These are phyloP conservation scores for Omphalotus guepiniiformis DNA, from an alignment of 768 basidiomycete genomes.

Conservation along the genomic window DNA sequence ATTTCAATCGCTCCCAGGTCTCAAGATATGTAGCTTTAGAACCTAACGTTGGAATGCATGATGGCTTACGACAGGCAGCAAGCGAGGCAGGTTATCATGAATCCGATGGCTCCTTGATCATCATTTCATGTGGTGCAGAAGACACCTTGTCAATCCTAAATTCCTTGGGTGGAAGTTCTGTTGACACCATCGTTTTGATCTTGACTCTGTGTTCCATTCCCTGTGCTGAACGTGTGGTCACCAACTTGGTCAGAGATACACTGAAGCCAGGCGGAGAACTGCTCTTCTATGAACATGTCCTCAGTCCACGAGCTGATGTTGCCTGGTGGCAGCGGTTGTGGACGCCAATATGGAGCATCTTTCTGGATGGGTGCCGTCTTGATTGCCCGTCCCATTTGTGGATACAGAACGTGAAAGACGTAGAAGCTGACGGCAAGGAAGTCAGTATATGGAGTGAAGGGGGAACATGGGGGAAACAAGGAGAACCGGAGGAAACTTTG, in stretches of 20 bases:
- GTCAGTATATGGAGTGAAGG: conserved; percentile 46
- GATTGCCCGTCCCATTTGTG: conserved; percentile 54
- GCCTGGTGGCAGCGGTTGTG: conserved; percentile 70
- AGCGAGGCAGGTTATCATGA: conserved; percentile 49
- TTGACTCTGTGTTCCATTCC: conserved; percentile 67
- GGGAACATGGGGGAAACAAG: conserved; percentile 44
- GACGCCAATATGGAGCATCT: conserved; percentile 61
- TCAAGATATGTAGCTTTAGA: conserved; percentile 69
- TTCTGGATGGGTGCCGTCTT: conserved; percentile 61
- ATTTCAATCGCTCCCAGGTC: conserved; percentile 52
- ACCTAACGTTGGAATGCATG: conserved; percentile 65
- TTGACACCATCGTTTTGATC: conserved; percentile 63
- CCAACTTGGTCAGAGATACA: conserved; percentile 41
- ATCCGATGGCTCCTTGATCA: conserved; percentile 45
- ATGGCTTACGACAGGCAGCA: conserved; percentile 46
- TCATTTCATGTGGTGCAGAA: conserved; percentile 64
- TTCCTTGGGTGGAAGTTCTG: conserved; percentile 25
- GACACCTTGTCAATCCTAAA: conserved; percentile 46
- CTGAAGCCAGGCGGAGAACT: conserved; percentile 63
- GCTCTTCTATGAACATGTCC: conserved; percentile 70
- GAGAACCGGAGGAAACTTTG: conserved; percentile 51
- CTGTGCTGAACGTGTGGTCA: conserved; percentile 44
- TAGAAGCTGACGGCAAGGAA: conserved; percentile 19
- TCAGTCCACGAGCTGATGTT: conserved; percentile 46
- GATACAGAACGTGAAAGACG: conserved; percentile 32